Evolutionary conservation across 148 eudicot species (phyloP).

Genomic region (Rhododendron ovatum): DNA sequence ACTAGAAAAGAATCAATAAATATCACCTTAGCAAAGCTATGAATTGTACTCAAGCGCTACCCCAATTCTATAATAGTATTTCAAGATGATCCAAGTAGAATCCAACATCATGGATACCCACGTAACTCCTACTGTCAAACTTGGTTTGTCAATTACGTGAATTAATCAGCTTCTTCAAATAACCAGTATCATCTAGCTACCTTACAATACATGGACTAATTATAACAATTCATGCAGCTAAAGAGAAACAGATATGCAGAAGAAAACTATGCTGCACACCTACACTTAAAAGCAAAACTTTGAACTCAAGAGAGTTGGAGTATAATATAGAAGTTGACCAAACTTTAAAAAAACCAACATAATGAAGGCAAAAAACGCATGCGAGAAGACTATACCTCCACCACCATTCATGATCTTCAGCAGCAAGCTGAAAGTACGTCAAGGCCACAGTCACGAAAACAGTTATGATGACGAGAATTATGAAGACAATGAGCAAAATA

Average conservation of each 20-base stretch:
- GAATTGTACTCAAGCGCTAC: neutral
- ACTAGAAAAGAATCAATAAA: neutral
- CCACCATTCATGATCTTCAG: conserved; percentile 43
- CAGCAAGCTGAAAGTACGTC: conserved; percentile 37
- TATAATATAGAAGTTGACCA: neutral
- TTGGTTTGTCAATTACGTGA: neutral
- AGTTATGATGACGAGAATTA: conserved; percentile 31
- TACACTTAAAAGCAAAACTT: no score
- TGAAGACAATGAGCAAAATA: conserved; percentile 25
- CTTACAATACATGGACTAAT: neutral
- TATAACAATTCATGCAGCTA: neutral
- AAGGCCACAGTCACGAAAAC: conserved; percentile 31
- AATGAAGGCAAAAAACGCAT: neutral
- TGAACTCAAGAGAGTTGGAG: neutral
- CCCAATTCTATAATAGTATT: neutral
- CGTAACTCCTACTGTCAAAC: neutral
- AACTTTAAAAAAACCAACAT: neutral
- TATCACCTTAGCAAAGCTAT: neutral
- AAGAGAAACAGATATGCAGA: neutral
- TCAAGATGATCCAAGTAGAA: neutral
- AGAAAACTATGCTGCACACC: no score
- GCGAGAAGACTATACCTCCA: conserved; percentile 26
- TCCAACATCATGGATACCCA: neutral
- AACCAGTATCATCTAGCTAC: neutral
- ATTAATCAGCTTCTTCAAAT: neutral